Percentiles rank a stretch among this genome's conserved stretches.
These are phyloP conservation scores for Neofusicoccum sp. DNA, from an alignment of 2,329 filamentous ascomycete genomes.

Conservation along the genomic window DNA sequence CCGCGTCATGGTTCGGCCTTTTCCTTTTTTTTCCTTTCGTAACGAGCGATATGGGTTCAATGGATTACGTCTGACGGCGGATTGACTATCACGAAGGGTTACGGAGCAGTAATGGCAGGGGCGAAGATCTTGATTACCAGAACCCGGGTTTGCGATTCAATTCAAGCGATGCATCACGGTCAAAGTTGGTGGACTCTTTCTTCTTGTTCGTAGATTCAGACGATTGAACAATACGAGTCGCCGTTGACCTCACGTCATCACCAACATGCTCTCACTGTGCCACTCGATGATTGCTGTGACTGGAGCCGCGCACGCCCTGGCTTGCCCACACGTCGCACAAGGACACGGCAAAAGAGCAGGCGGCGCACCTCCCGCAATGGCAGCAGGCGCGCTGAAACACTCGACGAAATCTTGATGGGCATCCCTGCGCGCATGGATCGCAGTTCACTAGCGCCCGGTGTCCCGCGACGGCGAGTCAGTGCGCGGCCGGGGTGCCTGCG, in stretches of 20 bases:
- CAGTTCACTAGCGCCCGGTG: slow-evolving; percentile 17
- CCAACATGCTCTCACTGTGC: too few relatives aligned
- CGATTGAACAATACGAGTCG: slow-evolving; percentile 5
- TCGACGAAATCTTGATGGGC: slow-evolving; percentile 14
- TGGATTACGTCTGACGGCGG: not conserved
- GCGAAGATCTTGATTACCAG: slow-evolving; percentile 7
- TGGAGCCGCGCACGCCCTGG: not conserved
- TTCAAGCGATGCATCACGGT: slow-evolving; percentile 3
- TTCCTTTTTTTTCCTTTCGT: not conserved
- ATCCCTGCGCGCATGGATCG: slow-evolving; percentile 10
- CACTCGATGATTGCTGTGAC: not conserved
- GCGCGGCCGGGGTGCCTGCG: not conserved
- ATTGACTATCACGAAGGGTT: not conserved
- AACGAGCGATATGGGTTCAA: slow-evolving; percentile 16
- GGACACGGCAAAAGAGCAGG: not conserved
- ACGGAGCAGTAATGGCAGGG: slow-evolving; percentile 1
- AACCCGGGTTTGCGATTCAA: slow-evolving; percentile 8
- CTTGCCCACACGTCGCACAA: not conserved
- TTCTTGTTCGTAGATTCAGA: slow-evolving; percentile 9
- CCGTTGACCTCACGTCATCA: slow-evolving; percentile 3
- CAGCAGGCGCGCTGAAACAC: not conserved
- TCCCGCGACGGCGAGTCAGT: slow-evolving; percentile 13
- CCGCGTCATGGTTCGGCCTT: not conserved
- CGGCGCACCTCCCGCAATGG: not conserved
- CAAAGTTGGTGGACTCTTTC: slow-evolving; percentile 10